Evolutionary conservation across 129 eudicot species (phyloP).

Genomic region (Smallanthus sonchifolius): DNA sequence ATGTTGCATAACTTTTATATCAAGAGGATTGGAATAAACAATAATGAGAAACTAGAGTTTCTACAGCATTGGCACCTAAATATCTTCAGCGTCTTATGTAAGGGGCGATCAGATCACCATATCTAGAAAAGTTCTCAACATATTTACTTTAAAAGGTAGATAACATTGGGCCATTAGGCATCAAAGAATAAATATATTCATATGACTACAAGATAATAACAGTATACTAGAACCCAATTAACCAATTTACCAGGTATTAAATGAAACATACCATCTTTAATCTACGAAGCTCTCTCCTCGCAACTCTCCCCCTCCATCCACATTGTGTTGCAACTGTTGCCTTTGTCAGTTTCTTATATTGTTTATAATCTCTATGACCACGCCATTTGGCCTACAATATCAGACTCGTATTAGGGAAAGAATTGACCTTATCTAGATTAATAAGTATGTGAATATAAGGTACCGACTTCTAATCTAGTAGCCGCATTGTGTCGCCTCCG

Average conservation of each 20-base stretch:
- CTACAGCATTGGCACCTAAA: background rate
- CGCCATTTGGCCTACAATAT: slow-evolving; percentile 80
- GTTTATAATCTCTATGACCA: slow-evolving; percentile 57
- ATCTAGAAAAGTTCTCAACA: background rate
- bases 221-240: background rate
- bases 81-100: background rate
- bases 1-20: slow-evolving; percentile 3
- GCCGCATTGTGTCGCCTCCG: slow-evolving; percentile 61
- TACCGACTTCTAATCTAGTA: slow-evolving; percentile 57
- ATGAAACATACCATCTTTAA: slow-evolving; percentile 67
- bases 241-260: background rate
- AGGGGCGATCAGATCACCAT: background rate
- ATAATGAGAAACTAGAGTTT: slow-evolving; percentile 7
- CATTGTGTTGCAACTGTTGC: slow-evolving; percentile 74
- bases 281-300: slow-evolving; percentile 80
- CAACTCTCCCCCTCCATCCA: slow-evolving; percentile 88
- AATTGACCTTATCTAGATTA: background rate
- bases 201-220: background rate
- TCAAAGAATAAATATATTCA: background rate
- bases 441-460: slow-evolving; percentile 14
- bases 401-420: slow-evolving; percentile 15
- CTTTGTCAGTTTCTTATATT: slow-evolving; percentile 60
- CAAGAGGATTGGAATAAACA: background rate
- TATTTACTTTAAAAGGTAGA: background rate
- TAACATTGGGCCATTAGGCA: background rate